Conservation (phyloP, 306 rosid species). For the Cucurbita pepo region DNA sequence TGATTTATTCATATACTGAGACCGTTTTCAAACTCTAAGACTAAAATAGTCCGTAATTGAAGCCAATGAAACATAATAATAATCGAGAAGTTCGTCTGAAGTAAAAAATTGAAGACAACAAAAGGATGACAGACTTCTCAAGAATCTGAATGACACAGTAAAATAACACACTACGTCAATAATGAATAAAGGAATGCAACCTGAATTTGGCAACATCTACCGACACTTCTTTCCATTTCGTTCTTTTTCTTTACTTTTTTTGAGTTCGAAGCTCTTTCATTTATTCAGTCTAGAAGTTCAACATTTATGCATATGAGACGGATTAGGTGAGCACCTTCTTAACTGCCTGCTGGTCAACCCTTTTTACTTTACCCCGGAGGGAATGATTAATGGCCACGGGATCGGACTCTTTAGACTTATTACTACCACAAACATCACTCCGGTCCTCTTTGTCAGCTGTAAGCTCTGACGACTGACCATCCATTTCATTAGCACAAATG, state of each 20-base stretch:
- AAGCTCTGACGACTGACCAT: slow-evolving; percentile 41
- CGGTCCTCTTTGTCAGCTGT: slow-evolving; percentile 25
- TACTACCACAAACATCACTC: slow-evolving; percentile 32
- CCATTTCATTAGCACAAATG: slow-evolving; percentile 52
- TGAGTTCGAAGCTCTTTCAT: not conserved
- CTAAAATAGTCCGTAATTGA: not conserved
- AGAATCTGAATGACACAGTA: not conserved
- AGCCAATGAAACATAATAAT: not conserved
- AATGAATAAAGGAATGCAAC: not conserved
- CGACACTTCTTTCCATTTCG: not conserved
- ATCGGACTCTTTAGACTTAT: slow-evolving; percentile 42
- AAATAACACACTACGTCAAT: not conserved
- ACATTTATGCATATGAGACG: not conserved
- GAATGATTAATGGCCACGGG: slow-evolving; percentile 26
- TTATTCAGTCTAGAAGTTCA: not conserved
- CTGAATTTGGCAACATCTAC: not conserved
- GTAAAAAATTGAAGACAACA: not conserved
- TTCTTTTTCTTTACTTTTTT: not conserved
- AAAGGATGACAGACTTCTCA: not conserved
- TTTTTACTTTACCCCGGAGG: slow-evolving; percentile 37
- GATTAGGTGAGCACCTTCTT: slow-evolving; percentile 33
- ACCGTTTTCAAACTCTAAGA: not conserved
- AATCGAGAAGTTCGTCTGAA: not conserved
- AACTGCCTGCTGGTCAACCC: slow-evolving; percentile 42
- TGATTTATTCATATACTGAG: not conserved